Base-by-base conservation (phyloP, 129 eudicot species). In the Helichrysum umbraculigerum region DNA sequence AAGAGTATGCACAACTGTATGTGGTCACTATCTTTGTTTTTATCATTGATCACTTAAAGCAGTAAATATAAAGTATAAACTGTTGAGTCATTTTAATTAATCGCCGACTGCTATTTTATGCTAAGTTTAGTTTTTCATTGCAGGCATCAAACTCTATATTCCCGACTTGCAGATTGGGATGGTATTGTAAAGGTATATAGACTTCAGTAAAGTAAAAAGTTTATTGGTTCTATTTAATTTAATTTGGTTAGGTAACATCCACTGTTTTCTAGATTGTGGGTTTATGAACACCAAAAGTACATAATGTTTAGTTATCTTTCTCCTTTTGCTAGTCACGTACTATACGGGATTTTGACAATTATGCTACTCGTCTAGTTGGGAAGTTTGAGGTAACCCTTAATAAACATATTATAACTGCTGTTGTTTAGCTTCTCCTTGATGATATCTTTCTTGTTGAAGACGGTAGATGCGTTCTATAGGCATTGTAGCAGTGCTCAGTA, bases 151-250 rank as follows among this genome's bases (percentile, higher is more conserved):
- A 80, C 90, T 41, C 90, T 80, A 28, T 88, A 80, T 83, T 82
- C 93, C 33, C 94, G 95, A 52, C 93, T 90, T 76, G 98, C 91
- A 29, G 86, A 93, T 73, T 93, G 98, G 98, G 98, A 88, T 66
- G 98, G 98, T 67, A 93, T 93, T 20, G 77, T 65, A 84, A 87
- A 93, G 97, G 98, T 93, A 33, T 11, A 41, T 67, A 29, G 77
- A 25, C 42, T 76, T 47, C 22, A 50, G 22, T 60, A 14, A 7
- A 70, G 57, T 54, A 39, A 20, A 34, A 14, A 37, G 10, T 66
- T 30, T 37, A 39, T 20, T 47, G 32, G 47, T 47, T 66, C 2
- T 37, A n/a, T 19, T 59, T 22, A 4, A n/a, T 15, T 12, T 4
- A 19, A 19, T 17, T 60, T 74, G 22, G 2, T 74, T 12, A n/a